A percentile compares a stretch with the other conserved stretches of the same genome.
phyloP scores from a whole-genome alignment of 1,284 basidiomycete species.

The Peniophora sp. region DNA sequence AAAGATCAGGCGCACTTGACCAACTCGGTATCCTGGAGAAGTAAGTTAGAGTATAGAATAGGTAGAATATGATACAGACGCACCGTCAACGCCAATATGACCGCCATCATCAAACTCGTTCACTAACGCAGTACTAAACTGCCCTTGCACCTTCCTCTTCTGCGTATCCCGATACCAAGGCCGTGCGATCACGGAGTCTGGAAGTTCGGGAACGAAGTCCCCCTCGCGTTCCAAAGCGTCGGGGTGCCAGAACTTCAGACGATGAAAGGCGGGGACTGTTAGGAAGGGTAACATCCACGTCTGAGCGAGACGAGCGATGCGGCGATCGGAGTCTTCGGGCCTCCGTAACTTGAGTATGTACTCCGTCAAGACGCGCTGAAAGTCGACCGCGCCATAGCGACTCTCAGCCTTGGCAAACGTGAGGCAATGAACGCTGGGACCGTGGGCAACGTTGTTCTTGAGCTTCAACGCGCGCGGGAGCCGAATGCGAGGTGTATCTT shows the following conservation, averaged over 20 bases:
- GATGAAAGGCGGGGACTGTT: background rate
- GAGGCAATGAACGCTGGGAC: background rate
- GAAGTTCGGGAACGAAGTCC: background rate
- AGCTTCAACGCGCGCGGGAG: background rate
- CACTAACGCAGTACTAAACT: background rate
- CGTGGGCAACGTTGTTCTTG: background rate
- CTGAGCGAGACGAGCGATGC: background rate
- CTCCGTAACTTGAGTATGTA: slow-evolving; percentile 1
- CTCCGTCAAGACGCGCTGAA: slow-evolving; percentile 4
- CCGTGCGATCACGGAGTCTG: background rate
- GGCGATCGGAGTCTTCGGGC: background rate
- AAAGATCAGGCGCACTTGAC: slow-evolving; percentile 14
- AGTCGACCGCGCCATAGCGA: slow-evolving; percentile 6
- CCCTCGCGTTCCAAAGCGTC: background rate
- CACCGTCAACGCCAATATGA: background rate
- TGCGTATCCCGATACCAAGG: background rate
- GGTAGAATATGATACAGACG: background rate
- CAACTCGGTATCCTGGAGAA: slow-evolving; percentile 13
- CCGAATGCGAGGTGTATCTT: background rate
- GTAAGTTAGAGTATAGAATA: background rate
- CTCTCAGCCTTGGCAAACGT: background rate
- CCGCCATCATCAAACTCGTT: background rate
- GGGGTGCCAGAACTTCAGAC: background rate
- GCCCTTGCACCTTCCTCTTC: background rate
- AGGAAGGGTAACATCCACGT: background rate